Conservation (phyloP, 495 filamentous ascomycete species). For the Paragyromitra xinjiangensis region DNA sequence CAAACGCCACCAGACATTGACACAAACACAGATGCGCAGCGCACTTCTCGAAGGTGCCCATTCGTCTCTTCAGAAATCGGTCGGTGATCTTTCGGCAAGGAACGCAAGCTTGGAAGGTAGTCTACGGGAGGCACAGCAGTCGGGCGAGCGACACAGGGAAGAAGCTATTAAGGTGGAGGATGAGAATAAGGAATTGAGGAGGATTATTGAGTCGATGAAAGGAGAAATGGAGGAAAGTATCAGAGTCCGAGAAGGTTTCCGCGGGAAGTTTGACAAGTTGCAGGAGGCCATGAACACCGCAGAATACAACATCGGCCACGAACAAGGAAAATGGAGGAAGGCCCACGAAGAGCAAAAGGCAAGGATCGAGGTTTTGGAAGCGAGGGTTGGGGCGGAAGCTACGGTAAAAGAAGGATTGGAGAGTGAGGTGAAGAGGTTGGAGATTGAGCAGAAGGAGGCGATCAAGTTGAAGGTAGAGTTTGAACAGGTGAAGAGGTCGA, state of each 20-base stretch:
- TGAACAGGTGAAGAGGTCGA: slow-evolving; percentile 68
- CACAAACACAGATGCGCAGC: slow-evolving; percentile 55
- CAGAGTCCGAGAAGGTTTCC: slow-evolving; percentile 77
- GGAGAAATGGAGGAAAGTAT: slow-evolving; percentile 85
- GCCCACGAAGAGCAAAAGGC: slow-evolving; percentile 77
- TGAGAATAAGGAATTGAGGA: slow-evolving; percentile 63
- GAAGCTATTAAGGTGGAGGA: slow-evolving; percentile 46
- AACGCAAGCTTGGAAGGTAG: slow-evolving; percentile 53
- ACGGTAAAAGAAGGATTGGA: slow-evolving; percentile 81
- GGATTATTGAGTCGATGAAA: slow-evolving; percentile 72
- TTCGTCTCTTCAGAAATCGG: slow-evolving; percentile 55
- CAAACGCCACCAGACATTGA: slow-evolving; percentile 54
- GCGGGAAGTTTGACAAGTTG: slow-evolving; percentile 78
- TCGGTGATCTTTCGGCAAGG: slow-evolving; percentile 53
- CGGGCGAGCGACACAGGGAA: slow-evolving; percentile 50
- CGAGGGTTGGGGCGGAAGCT: slow-evolving; percentile 77
- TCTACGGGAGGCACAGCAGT: slow-evolving; percentile 47
- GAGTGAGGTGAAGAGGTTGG: slow-evolving; percentile 76
- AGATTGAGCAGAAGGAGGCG: slow-evolving; percentile 67
- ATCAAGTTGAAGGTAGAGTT: slow-evolving; percentile 82
- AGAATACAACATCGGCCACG: slow-evolving; percentile 77
- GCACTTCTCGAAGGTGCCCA: slow-evolving; percentile 57
- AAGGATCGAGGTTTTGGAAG: slow-evolving; percentile 80
- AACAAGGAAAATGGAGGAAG: slow-evolving; percentile 77
- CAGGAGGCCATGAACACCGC: slow-evolving; percentile 84